A percentile compares a stretch with the other conserved stretches of the same genome.
Conservation (phyloP, 257 asterid genomes). For the Cynanchum wilfordii region DNA sequence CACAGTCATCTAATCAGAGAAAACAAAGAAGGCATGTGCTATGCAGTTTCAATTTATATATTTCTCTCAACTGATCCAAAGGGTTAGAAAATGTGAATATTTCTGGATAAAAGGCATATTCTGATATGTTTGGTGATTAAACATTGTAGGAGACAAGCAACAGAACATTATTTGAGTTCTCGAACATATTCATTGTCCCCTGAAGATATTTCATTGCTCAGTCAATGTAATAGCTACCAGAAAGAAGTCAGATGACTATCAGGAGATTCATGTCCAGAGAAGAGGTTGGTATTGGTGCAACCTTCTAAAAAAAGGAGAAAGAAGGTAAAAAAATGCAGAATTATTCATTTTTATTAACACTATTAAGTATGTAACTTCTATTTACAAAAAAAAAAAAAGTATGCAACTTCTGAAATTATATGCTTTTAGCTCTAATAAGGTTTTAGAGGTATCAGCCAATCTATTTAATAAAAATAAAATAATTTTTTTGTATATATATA, state of each 20-base stretch:
- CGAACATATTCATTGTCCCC: conserved; percentile 59
- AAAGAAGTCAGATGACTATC: conserved; percentile 26
- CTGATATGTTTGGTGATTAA: conserved; percentile 18
- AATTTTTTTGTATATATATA: too few relatives aligned
- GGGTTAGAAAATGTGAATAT: neutral
- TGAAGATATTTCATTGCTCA: conserved; percentile 59
- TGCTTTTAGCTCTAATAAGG: neutral
- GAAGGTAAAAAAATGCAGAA: too few relatives aligned
- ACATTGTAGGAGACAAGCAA: conserved; percentile 53
- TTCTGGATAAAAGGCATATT: conserved; percentile 5
- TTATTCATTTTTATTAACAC: too few relatives aligned
- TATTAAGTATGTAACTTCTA: too few relatives aligned
- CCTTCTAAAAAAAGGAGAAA: neutral
- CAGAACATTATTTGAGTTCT: conserved; percentile 67
- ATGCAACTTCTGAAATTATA: neutral
- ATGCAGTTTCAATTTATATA: conserved; percentile 6
- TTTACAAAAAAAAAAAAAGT: too few relatives aligned
- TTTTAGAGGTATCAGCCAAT: neutral
- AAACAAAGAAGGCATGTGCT: conserved; percentile 56
- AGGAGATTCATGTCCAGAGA: conserved; percentile 15
- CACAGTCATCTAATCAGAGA: conserved; percentile 29
- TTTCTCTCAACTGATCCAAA: conserved; percentile 11
- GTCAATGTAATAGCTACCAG: conserved; percentile 35
- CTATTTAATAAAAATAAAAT: neutral
- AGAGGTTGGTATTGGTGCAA: neutral